These are phyloP conservation scores for Skeletonema costatum DNA, from an alignment of 108 stramenopile species.

Conservation along the genomic window DNA sequence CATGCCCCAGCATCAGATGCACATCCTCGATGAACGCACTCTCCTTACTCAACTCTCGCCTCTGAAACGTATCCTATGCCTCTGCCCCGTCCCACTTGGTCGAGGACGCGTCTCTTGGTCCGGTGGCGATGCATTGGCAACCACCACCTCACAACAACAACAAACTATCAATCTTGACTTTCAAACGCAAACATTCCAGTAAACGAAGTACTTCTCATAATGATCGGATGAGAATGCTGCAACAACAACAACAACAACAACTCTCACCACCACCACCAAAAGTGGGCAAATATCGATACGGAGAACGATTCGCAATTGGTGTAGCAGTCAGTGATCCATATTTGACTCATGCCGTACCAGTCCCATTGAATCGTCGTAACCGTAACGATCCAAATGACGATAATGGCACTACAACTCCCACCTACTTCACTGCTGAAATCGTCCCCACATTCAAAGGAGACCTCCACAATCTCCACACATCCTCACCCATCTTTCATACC, in stretches of 20 bases:
- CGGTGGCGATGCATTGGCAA: slow-evolving; percentile 10
- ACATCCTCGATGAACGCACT: slow-evolving; percentile 4
- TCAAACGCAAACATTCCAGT: neutral
- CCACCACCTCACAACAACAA: neutral
- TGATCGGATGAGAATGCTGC: neutral
- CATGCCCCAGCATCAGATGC: neutral
- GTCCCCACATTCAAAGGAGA: neutral
- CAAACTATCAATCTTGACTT: slow-evolving; percentile 9
- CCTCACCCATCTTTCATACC: slow-evolving; percentile 22
- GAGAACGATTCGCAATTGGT: slow-evolving; percentile 27
- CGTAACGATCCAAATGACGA: neutral
- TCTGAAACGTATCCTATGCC: slow-evolving; percentile 24
- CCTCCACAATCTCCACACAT: neutral
- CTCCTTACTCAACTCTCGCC: slow-evolving; percentile 16
- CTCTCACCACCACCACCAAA: neutral
- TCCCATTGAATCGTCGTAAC: neutral
- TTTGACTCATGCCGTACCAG: slow-evolving; percentile 28
- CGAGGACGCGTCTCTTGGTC: slow-evolving; percentile 15
- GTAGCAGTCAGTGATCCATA: slow-evolving; percentile 23
- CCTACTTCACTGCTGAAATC: neutral
- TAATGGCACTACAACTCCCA: neutral
- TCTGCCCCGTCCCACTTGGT: slow-evolving; percentile 27
- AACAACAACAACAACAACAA: neutral
- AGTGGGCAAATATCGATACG: slow-evolving; percentile 18
- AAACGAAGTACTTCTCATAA: neutral